Evolutionary conservation across 2,329 filamentous ascomycete genomes (phyloP).

Genomic region (Fonsecaea multimorphosa): DNA sequence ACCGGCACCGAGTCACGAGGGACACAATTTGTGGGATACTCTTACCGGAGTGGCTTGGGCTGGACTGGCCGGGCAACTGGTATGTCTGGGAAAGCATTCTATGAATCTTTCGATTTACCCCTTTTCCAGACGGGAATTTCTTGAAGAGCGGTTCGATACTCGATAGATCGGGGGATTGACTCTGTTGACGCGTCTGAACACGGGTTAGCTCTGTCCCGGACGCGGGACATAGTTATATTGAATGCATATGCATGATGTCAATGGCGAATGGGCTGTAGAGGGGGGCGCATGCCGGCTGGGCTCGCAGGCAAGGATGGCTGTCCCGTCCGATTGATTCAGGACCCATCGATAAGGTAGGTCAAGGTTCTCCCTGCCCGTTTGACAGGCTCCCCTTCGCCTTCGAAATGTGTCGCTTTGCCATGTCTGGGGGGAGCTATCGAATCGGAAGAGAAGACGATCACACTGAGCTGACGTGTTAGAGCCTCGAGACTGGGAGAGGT

Average conservation of each 20-base stretch:
- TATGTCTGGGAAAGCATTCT: background rate
- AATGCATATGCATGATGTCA: background rate
- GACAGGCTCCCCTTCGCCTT: background rate
- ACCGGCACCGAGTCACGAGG: background rate
- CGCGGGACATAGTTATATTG: background rate
- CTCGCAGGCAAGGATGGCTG: background rate
- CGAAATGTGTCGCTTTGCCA: background rate
- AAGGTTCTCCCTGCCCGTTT: background rate
- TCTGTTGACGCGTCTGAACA: background rate
- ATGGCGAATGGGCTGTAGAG: background rate
- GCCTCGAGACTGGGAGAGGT: conserved; percentile 8
- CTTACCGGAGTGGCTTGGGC: background rate
- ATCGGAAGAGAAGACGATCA: conserved; percentile 2
- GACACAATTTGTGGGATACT: background rate
- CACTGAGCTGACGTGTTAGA: conserved; percentile 20
- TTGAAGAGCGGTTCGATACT: background rate
- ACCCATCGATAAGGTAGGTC: background rate
- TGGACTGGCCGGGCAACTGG: background rate
- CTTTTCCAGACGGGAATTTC: background rate
- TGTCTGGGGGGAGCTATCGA: background rate
- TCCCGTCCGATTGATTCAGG: background rate
- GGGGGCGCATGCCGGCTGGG: background rate
- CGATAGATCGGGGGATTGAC: background rate
- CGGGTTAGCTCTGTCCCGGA: background rate
- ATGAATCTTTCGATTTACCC: background rate